Evolutionary conservation across 495 filamentous ascomycete genomes (phyloP), one percentile per base, ranked within the genome.

Genomic region (Oleoguttula mirabilis): DNA sequence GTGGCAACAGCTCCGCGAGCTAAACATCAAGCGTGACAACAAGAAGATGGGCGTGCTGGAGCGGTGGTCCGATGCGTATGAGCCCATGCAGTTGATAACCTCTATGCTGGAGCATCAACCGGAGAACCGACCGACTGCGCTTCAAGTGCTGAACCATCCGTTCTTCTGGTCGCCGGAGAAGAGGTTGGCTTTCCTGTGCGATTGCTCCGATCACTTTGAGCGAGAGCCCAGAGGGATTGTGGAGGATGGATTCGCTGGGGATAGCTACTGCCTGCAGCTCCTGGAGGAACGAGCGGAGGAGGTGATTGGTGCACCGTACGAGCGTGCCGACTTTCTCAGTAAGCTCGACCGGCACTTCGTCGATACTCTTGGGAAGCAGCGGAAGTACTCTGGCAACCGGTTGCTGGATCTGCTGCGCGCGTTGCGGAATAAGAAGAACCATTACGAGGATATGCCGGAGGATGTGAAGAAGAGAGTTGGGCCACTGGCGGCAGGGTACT

Each of bases 91-190:
- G 55, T 68, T 98, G 7, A 83, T 98, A 39, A 68, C 66, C 6
- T 79, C 75, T 27, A 98, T 98, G 92, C 62, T 96, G 23, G 66
- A 69, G 17, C 67, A 77, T 36, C 75, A 55, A 80, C 55, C 90
- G 76, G 27, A 83, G 74, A 69, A 41, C 17, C 43, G 55, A 77
- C 92, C 39, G 67, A 85, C 43, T 76, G 90, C 20, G 66, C 64
- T 37, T 65, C 82, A 36, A 37, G 82, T 96, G 46, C 73, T 94
- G 63, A 74, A 80, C 21, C 90, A 98, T 55, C 90, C 90, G 0
- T 96, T 95, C 68, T 98, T 98, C 72, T 98, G 90, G 90, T 63
- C 73, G 2, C 58, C 80, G 1, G 86, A 88, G 52, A 88, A 92
- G 51, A 77, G 86, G 12, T 77, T 96, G 19, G 74, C 72, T 21